Evolutionary conservation across 495 filamentous ascomycete species (phyloP).

Genomic region (Gamarada debralockiae): DNA sequence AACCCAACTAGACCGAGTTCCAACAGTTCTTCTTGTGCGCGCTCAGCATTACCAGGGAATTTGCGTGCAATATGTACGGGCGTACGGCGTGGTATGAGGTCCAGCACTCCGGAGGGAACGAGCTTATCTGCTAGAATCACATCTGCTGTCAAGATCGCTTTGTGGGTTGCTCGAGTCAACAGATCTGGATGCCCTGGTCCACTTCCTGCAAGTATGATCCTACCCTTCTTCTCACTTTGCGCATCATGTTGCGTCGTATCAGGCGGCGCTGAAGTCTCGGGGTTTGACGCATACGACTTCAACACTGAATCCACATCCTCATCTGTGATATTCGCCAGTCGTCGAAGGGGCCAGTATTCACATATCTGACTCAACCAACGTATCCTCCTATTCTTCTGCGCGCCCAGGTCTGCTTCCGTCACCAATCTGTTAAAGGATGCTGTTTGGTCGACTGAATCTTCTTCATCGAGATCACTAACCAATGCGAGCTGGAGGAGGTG

Average conservation of each 20-base stretch:
- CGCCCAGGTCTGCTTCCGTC: slow-evolving; percentile 64
- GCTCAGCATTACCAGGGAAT: slow-evolving; percentile 95
- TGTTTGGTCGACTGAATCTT: slow-evolving; percentile 81
- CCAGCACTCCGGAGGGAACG: slow-evolving; percentile 80
- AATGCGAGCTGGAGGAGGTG: slow-evolving; percentile 43
- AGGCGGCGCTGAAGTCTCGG: slow-evolving; percentile 7
- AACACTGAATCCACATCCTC: slow-evolving; percentile 72
- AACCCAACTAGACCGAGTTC: slow-evolving; percentile 69
- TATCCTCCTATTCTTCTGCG: slow-evolving; percentile 75
- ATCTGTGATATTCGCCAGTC: slow-evolving; percentile 75
- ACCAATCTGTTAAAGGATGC: slow-evolving; percentile 83
- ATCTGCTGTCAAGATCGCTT: slow-evolving; percentile 79
- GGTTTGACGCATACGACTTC: slow-evolving; percentile 50
- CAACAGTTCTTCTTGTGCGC: slow-evolving; percentile 89
- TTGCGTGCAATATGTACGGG: slow-evolving; percentile 91
- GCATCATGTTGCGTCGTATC: slow-evolving; percentile 3
- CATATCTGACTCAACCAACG: slow-evolving; percentile 95
- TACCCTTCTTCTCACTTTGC: slow-evolving; percentile 39
- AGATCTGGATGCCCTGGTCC: slow-evolving; percentile 91
- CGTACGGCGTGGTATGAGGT: slow-evolving; percentile 85
- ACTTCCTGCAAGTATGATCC: slow-evolving; percentile 86
- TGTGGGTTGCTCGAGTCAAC: slow-evolving; percentile 82
- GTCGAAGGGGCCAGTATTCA: slow-evolving; percentile 93
- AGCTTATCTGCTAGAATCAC: slow-evolving; percentile 95
- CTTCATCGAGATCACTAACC: slow-evolving; percentile 57